phyloP scores from a whole-genome alignment of 352 stramenopile genomes.

The Poterioochromonas sp. region DNA sequence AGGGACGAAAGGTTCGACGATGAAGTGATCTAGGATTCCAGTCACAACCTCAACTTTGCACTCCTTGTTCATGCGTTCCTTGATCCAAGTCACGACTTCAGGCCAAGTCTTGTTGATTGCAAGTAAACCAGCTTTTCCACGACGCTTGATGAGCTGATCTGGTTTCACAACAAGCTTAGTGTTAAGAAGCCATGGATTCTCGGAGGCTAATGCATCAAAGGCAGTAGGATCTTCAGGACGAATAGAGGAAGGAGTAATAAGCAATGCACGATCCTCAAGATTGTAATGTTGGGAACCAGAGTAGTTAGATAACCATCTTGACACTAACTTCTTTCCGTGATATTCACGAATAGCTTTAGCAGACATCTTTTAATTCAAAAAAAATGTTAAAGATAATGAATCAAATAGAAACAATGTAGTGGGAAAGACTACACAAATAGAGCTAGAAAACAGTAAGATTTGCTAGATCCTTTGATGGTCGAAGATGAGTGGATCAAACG shows the following conservation, averaged over 20 bases:
- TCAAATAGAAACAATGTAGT: too few relatives aligned
- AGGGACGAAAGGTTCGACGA: slow-evolving; percentile 91
- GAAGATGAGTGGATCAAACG: too few relatives aligned
- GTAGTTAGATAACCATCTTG: slow-evolving; percentile 55
- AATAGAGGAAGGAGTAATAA: slow-evolving; percentile 47
- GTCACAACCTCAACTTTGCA: slow-evolving; percentile 76
- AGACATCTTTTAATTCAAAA: slow-evolving; percentile 59
- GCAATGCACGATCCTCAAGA: slow-evolving; percentile 52
- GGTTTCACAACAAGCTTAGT: slow-evolving; percentile 88
- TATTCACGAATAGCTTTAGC: slow-evolving; percentile 90
- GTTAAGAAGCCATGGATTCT: slow-evolving; percentile 67
- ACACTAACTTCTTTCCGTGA: slow-evolving; percentile 85
- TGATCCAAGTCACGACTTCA: slow-evolving; percentile 84
- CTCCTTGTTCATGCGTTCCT: slow-evolving; percentile 78
- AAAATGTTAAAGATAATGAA: background rate
- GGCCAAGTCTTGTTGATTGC: slow-evolving; percentile 81
- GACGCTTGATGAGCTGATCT: slow-evolving; percentile 92
- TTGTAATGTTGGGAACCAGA: slow-evolving; percentile 58
- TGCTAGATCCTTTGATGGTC: too few relatives aligned
- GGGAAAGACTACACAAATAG: too few relatives aligned
- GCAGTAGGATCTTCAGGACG: slow-evolving; percentile 36
- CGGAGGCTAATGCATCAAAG: slow-evolving; percentile 52
- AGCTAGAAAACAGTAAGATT: too few relatives aligned
- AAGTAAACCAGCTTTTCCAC: slow-evolving; percentile 86
- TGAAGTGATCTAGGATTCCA: slow-evolving; percentile 87